Base-by-base conservation (phyloP, 2,329 filamentous ascomycete genomes). In the Cladosporium halotolerans region DNA sequence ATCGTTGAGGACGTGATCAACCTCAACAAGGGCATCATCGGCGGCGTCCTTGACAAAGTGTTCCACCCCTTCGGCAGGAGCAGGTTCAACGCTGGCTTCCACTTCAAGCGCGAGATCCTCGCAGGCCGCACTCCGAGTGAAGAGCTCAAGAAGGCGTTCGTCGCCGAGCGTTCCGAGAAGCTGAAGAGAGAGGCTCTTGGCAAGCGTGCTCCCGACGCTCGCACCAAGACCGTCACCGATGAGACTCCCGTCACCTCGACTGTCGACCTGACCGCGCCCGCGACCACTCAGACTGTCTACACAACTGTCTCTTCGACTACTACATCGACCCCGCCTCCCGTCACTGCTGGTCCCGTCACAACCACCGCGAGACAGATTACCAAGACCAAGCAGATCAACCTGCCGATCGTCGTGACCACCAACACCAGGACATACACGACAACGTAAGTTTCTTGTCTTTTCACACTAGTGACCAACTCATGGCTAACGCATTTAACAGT, bases 131-230 rank as follows among this genome's bases (percentile, higher is more conserved):
- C 55, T 3, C 50, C 59, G 11, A 49, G 31, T 33, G 58, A 55
- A 16, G 54, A 57, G 51, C 51, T 55, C 44, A 58, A 60, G 44
- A 56, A 55, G 40, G 45, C 45, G 14, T 60, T 53, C 34, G 46
- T 65, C 32, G 52, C 57, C 14, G 62, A 64, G 51, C 55, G 66
- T 9, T 54, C 53, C 18, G 61, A 46, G 16, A 28, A 32, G n/a
- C 55, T 60, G 13, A 42, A 38, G 16, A 44, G 32, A 40, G 38
- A 23, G 11, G 52, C 45, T n/a, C 33, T 66, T n/a, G 58, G 57
- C 18, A 63, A 60, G 53, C 68, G 70, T 38, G 66, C 67, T 46
- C 69, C 69, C 1, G 71, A 73, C 45, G 59, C 59, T 39, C 63
- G 66, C 33, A 67, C 66, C 7, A 57, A 69, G 28, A 63, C 63